Evolutionary conservation across 2,329 filamentous ascomycete species (phyloP), one percentile per base, ranked within the genome.

Genomic region (Botrytis tulipae): DNA sequence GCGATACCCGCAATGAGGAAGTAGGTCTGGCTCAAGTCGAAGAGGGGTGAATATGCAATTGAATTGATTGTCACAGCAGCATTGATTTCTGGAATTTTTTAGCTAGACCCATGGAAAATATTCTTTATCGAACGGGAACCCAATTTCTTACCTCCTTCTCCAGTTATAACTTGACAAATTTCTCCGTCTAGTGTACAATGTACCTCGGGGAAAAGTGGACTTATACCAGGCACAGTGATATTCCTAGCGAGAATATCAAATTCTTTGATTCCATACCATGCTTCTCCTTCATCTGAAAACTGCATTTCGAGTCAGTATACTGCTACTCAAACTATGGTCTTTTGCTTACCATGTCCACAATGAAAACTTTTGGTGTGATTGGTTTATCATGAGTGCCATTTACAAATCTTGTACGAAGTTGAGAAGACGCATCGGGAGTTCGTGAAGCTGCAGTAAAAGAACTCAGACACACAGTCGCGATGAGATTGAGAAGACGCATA

Each of bases 1-100:
- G 89, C 91, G 75, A 94, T 93, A 3, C 92, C 92, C 0, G 87
- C 88, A 44, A 92, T 81, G 73, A 94, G 82, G 81, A 93, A 93
- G 82, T 94, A 94, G 0, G 91, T 91, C 62, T 84, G 81, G 1
- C 83, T 85, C 14, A 94, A 84, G 81, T 93, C 86, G 80, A 94
- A 92, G 14, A 83, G 78, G 5, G 83, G 79, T 0, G 88, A 91
- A n/a, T 90, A 84, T 18, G 87, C 83, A 16, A 93, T 84, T 0
- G 91, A 87, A 68, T 86, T 86, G 71, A 92, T 85, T 0, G 89
- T 90, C 8, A 87, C 82, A 0, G 92, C 92, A 0, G 92, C 91
- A 79, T 94, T 94, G 83, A 94, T 71, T 63, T 71, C 69, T 71
- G 8, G 12, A 29, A 25, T 25, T 25, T 2, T 2, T 63, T 10